Conservation (phyloP, 495 filamentous ascomycete genomes). For the Darksidea phi region DNA sequence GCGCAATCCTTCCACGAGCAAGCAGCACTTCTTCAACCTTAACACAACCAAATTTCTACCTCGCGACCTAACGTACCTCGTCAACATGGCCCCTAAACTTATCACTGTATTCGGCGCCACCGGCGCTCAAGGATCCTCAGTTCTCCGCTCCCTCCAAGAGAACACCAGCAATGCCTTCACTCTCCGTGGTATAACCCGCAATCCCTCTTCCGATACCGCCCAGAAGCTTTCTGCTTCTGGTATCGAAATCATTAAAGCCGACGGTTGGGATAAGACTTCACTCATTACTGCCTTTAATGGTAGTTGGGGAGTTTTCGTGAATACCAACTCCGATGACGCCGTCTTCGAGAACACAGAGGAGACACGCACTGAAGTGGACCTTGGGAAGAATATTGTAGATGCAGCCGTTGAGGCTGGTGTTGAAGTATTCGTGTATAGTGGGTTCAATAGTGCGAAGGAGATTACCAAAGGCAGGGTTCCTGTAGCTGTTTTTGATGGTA, state of each 20-base stretch:
- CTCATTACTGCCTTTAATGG: slow-evolving; percentile 36
- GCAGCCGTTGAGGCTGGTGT: slow-evolving; percentile 35
- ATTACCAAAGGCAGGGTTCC: slow-evolving; percentile 36
- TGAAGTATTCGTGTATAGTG: slow-evolving; percentile 37
- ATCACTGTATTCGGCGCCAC: slow-evolving; percentile 29
- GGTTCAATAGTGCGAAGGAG: slow-evolving; percentile 17
- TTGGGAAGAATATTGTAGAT: slow-evolving; percentile 41
- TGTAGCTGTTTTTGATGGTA: slow-evolving; percentile 39
- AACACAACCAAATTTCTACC: neutral
- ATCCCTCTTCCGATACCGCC: slow-evolving; percentile 14
- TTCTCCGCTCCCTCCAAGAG: slow-evolving; percentile 12
- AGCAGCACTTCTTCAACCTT: neutral
- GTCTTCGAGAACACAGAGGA: slow-evolving; percentile 31
- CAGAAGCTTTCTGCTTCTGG: slow-evolving; percentile 15
- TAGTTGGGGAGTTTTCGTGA: slow-evolving; percentile 42
- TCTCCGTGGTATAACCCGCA: slow-evolving; percentile 28
- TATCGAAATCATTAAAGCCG: slow-evolving; percentile 25
- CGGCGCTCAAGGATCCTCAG: slow-evolving; percentile 27
- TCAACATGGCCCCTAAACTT: slow-evolving; percentile 10
- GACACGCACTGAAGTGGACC: slow-evolving; percentile 35
- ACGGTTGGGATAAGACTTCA: slow-evolving; percentile 35
- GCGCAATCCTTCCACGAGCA: neutral
- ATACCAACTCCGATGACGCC: slow-evolving; percentile 43
- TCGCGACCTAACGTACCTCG: neutral
- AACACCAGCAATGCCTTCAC: slow-evolving; percentile 18